phyloP scores from a whole-genome alignment of 1,139 yeast genomes.

The Kodamaea suecica region DNA sequence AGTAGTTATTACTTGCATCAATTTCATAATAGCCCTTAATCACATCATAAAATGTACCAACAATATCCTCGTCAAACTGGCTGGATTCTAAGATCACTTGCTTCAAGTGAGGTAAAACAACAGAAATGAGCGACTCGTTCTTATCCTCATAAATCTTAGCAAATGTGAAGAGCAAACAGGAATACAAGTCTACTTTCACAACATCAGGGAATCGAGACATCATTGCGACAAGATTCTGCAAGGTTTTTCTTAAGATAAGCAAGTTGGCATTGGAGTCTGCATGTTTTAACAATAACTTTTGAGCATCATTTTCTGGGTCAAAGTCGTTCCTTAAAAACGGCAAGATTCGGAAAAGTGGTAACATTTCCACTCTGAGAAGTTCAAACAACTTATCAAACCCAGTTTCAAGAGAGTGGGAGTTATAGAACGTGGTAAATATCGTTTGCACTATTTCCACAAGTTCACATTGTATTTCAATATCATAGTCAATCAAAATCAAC shows the following conservation, averaged over 20 bases:
- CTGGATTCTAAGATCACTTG: constrained; percentile 37
- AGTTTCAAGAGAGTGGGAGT: constrained; percentile 22
- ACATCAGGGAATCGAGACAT: constrained; percentile 61
- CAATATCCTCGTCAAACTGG: constrained; percentile 25
- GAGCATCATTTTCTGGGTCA: constrained; percentile 34
- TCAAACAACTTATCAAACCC: constrained; percentile 81
- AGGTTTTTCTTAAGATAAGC: constrained; percentile 47
- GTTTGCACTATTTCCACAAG: constrained; percentile 57
- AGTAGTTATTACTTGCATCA: constrained; percentile 31
- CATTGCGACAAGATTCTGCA: constrained; percentile 60
- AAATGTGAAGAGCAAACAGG: constrained; percentile 65
- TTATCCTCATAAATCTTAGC: constrained; percentile 55
- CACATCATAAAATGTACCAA: constrained; percentile 36
- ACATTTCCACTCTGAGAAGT: constrained; percentile 66
- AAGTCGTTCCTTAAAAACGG: constrained; percentile 57
- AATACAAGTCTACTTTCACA: constrained; percentile 64
- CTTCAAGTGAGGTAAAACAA: constrained; percentile 57
- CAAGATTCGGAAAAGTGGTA: constrained; percentile 56
- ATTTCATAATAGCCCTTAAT: constrained; percentile 29
- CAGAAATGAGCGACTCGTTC: constrained; percentile 46
- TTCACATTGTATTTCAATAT: constrained; percentile 47
- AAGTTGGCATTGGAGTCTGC: constrained; percentile 37
- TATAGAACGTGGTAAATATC: constrained; percentile 35
- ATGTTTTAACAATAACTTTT: constrained; percentile 27
- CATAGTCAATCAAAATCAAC: constrained; percentile 58